phyloP scores from a whole-genome alignment of 192 early-diverging fungal genomes.

The Backusella tuberculispora region DNA sequence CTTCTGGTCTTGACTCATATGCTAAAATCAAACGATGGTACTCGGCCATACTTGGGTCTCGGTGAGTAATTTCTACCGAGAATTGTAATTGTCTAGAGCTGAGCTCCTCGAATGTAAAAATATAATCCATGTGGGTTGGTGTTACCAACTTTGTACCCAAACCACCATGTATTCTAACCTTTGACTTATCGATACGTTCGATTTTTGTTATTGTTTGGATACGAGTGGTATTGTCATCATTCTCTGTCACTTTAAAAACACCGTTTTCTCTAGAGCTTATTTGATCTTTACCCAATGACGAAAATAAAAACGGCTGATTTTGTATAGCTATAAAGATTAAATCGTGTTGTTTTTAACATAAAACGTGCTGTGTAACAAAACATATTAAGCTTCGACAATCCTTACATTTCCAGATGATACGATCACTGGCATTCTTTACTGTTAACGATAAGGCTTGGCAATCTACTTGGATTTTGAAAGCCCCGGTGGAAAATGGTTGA shows the following conservation, averaged over 20 bases:
- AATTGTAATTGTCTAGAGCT: conserved; percentile 33
- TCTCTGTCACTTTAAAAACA: conserved; percentile 38
- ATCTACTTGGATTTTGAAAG: conserved; percentile 32
- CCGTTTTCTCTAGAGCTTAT: conserved; percentile 36
- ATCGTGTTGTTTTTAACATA: conserved; percentile 7
- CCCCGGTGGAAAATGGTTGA: conserved; percentile 26
- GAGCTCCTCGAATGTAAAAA: conserved; percentile 35
- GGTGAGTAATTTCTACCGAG: neutral
- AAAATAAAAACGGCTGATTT: conserved; percentile 40
- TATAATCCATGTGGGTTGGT: conserved; percentile 41
- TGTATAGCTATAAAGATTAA: conserved; percentile 30
- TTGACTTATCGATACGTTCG: conserved; percentile 5
- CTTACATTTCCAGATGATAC: conserved; percentile 41
- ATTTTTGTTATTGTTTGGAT: conserved; percentile 40
- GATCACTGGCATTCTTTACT: conserved; percentile 29
- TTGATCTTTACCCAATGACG: conserved; percentile 37
- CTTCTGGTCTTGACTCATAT: conserved; percentile 30
- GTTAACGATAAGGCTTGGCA: conserved; percentile 9
- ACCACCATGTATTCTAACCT: conserved; percentile 24
- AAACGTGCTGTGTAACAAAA: conserved; percentile 15
- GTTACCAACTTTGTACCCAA: conserved; percentile 31
- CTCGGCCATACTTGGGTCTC: conserved; percentile 24
- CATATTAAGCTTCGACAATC: neutral
- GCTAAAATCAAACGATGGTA: conserved; percentile 34
- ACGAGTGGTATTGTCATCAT: conserved; percentile 36